Percentiles rank a stretch among this genome's conserved stretches.
Conservation (phyloP, 2,329 filamentous ascomycete genomes). For the Ceratocystis ficicola region DNA sequence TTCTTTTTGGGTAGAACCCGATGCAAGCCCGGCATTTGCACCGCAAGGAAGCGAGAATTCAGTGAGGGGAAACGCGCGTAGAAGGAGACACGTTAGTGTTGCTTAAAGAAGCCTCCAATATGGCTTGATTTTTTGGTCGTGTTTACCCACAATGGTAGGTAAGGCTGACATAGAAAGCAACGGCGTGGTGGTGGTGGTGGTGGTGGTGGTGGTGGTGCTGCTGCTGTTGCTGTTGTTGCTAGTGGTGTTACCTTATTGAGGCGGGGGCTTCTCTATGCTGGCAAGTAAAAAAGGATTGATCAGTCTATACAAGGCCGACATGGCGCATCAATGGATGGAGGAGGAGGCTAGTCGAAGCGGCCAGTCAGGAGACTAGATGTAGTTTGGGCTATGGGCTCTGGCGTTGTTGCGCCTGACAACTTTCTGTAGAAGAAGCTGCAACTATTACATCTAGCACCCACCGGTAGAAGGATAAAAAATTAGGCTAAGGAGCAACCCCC, state of each 20-base stretch:
- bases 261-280: conserved; percentile 4
- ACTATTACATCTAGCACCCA: background rate
- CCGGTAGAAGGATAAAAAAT: background rate
- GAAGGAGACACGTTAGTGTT: background rate
- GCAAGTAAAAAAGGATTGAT: background rate
- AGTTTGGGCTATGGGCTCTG: too few species aligned
- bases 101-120: background rate
- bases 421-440: background rate
- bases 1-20: background rate
- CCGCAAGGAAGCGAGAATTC: background rate
- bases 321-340: too few species aligned
- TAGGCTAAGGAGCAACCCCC: conserved; percentile 6
- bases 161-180: background rate
- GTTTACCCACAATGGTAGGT: background rate
- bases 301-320: too few species aligned
- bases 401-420: conserved; percentile 16
- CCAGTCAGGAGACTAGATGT: too few species aligned
- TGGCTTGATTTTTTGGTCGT: background rate
- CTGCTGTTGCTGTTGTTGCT: too few species aligned
- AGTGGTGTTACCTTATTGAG: background rate
- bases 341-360: too few species aligned
- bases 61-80: background rate
- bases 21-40: background rate
- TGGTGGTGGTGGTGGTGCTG: too few species aligned
- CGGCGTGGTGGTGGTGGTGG: too few species aligned